Evolutionary conservation across 352 stramenopile genomes (phyloP), one percentile per base, ranked within the genome.

Genomic region (Globisporangium iwayamae): DNA sequence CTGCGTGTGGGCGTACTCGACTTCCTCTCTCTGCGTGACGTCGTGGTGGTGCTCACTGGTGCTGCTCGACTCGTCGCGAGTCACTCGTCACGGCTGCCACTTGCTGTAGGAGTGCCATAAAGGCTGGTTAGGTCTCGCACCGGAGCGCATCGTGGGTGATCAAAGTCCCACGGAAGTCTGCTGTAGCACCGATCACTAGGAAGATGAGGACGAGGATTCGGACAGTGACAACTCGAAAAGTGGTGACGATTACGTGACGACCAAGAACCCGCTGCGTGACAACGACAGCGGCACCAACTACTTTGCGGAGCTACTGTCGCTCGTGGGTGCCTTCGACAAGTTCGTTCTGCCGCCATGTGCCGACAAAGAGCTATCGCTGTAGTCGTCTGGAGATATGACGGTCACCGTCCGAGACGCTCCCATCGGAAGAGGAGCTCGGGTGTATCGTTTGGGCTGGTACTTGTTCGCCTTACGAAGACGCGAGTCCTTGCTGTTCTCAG

Each of bases 321-420:
- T 60, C 18, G 36, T 36, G 0, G 20, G 20, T 7, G 34, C 39
- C n/a, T 36, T 60, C 13, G 54, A 60, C 20, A 47, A 8, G n/a
- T 60, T 60, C 54, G n/a, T 60, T 22, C 18, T 60, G 11, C 54
- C 54, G 8, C n/a, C 54, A 34, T 60, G 54, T 45, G 20, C 22
- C 25, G 34, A 51, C 20, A 32, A 25, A 11, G n/a, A 32, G 11
- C 6, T 60, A 2, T 51, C 18, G 2, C 43, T 50, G 10, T 60
- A 36, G 54, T 51, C 54, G 34, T 60, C 38, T 50, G 54, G 54
- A 1, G 54, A 60, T 36, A 36, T 36, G 32, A 36, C 32, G 32
- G 32, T 25, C 22, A 25, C 22, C 22, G 22, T 25, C 22, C 22
- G 22, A 25, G 22, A 25, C 22, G 22, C 22, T 25, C 22, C 22